Percentiles rank a stretch among this genome's conserved stretches.
These are phyloP conservation scores for Mimosa pudica DNA, from an alignment of 306 rosid genomes.

Conservation along the genomic window DNA sequence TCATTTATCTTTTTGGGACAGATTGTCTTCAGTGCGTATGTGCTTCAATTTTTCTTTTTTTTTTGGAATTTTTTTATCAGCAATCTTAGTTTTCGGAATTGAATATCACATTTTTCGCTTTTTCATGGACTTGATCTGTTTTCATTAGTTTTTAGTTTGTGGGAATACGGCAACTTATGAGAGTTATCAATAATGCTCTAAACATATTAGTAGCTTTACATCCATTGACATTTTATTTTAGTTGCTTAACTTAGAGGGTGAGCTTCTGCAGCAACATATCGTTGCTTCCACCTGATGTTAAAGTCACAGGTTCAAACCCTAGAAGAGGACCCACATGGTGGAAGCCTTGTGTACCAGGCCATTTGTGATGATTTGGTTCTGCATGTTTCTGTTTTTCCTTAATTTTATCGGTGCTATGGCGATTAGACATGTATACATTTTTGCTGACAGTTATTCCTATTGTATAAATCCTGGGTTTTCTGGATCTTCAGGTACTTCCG, in stretches of 20 bases:
- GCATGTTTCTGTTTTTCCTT: conserved; percentile 9
- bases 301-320: too few relatives aligned
- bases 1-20: conserved; percentile 2
- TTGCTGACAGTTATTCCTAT: background rate
- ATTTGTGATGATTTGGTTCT: conserved; percentile 6
- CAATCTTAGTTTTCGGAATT: background rate
- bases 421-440: conserved; percentile 8
- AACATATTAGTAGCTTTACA: background rate
- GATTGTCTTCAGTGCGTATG: background rate
- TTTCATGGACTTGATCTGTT: background rate
- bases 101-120: background rate
- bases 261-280: too few relatives aligned
- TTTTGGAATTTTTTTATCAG: background rate
- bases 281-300: too few relatives aligned
- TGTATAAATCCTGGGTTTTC: conserved; percentile 8
- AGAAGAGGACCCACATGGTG: too few relatives aligned
- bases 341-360: too few relatives aligned
- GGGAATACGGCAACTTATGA: background rate
- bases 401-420: conserved; percentile 11
- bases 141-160: background rate
- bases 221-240: background rate
- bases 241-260: background rate
- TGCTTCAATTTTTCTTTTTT: background rate
- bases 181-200: background rate
- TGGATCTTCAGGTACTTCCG: conserved; percentile 79